Evolutionary conservation across 441 rosid species (phyloP), one percentile per base, ranked within the genome.

Genomic region (Gossypium davidsonii): DNA sequence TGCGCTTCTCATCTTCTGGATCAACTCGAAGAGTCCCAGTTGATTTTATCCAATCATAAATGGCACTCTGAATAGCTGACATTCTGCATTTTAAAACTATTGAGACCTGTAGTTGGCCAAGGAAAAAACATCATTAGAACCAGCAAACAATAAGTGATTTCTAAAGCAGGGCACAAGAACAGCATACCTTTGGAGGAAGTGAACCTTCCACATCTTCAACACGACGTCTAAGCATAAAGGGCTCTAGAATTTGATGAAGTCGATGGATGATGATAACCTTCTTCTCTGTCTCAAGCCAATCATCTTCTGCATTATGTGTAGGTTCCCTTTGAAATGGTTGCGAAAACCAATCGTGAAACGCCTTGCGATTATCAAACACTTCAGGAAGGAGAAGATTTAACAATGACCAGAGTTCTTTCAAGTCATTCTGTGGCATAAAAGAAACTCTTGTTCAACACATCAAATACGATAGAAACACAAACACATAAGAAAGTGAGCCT

Each of bases 271-370:
- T 88, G 77, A 96, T 96, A 28, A 96, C 99, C 84, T 96, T 96
- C 86, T 96, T 96, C 77, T 96, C 99, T 65, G 99, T 96, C 89
- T 96, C 99, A 78, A 96, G 97, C 99, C 99, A 96, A 83, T 96
- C 99, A 81, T 96, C 99, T 78, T 96, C 99, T 23, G 88, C 94
- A 84, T 89, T 90, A 83, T 88, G 96, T 2, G 86, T 60, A 74
- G 93, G 86, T 84, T 96, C 99, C 85, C 75, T 96, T 85, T 90
- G 97, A 80, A 96, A 96, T 53, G 99, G 99, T 83, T 96, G 95
- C 10, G 99, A 89, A 74, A 96, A 96, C 99, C 99, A 96, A 85
- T 96, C 99, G 85, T 96, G 98, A 86, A 96, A 96, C 75, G 97
- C 99, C 82, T 93, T 96, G 79, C 92, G 90, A 79, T 96, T 96